Percentiles rank a stretch among this genome's conserved stretches.
These are phyloP conservation scores for Euphrasia confusa DNA, from an alignment of 257 asterid species.

Conservation along the genomic window DNA sequence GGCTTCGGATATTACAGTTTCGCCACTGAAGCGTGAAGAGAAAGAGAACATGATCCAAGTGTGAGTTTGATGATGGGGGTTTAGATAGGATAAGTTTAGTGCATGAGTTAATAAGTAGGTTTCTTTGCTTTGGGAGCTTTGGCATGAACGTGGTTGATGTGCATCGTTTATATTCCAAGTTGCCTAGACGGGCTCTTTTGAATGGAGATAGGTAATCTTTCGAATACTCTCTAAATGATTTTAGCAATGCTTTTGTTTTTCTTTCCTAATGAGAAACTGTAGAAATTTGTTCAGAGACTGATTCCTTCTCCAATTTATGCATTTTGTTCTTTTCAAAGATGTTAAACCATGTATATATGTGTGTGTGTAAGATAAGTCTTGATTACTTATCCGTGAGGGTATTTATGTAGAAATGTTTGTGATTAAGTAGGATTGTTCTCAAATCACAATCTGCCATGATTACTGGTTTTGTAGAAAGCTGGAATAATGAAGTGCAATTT, in stretches of 20 bases:
- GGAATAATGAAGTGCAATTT: background rate
- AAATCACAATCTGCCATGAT: background rate
- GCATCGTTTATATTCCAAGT: constrained; percentile 47
- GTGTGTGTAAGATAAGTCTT: background rate
- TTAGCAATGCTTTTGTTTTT: constrained; percentile 25
- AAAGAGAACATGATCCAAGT: constrained; percentile 43
- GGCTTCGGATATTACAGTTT: constrained; percentile 27
- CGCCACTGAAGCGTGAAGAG: constrained; percentile 41
- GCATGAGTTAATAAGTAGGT: constrained; percentile 46
- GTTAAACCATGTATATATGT: background rate
- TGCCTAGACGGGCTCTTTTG: constrained; percentile 29
- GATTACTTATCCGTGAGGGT: background rate
- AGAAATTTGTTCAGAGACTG: too few relatives aligned
- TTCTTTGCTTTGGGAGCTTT: constrained; percentile 36
- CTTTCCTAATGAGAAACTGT: background rate
- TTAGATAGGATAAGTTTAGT: constrained; percentile 31
- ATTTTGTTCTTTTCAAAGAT: constrained; percentile 1
- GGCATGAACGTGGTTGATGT: constrained; percentile 33
- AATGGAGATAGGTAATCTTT: constrained; percentile 38
- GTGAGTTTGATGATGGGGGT: constrained; percentile 24
- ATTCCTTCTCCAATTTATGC: background rate
- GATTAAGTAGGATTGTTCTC: background rate
- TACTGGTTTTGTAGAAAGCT: background rate
- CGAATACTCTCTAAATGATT: constrained; percentile 32
- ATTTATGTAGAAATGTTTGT: background rate